These are phyloP conservation scores for Candida coleopterorum DNA, from an alignment of 805 yeast species.

Conservation along the genomic window DNA sequence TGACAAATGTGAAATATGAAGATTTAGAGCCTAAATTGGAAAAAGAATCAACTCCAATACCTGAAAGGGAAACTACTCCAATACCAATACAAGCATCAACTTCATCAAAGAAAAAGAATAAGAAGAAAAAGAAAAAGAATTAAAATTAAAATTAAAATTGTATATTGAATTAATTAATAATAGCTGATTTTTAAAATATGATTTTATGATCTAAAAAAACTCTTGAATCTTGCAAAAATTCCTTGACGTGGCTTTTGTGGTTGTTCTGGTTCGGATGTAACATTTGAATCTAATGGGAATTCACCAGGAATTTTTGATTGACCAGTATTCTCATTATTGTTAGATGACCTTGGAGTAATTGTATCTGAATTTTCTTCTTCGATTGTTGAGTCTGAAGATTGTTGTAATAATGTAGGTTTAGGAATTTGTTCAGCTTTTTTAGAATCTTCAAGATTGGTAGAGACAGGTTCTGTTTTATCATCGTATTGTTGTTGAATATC, in stretches of 20 bases:
- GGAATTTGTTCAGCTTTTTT: slow-evolving; percentile 30
- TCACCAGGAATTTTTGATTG: slow-evolving; percentile 7
- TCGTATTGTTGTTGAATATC: too few species aligned
- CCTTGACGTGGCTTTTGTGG: slow-evolving; percentile 17
- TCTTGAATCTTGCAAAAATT: slow-evolving; percentile 27
- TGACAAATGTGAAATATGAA: slow-evolving; percentile 34
- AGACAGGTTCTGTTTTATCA: slow-evolving; percentile 6
- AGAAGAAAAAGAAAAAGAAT: slow-evolving; percentile 29
- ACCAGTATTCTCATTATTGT: slow-evolving; percentile 5
- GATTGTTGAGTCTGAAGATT: slow-evolving; percentile 18
- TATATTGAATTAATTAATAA: too few species aligned
- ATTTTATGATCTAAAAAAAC: slow-evolving; percentile 22
- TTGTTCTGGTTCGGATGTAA: not conserved
- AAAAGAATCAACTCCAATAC: slow-evolving; percentile 11
- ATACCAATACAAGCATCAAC: slow-evolving; percentile 10
- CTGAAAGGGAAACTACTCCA: slow-evolving; percentile 9
- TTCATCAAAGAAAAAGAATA: slow-evolving; percentile 22
- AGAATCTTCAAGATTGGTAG: slow-evolving; percentile 3
- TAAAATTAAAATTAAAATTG: too few species aligned
- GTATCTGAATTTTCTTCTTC: slow-evolving; percentile 3
- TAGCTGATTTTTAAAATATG: not conserved
- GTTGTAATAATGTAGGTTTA: slow-evolving; percentile 58
- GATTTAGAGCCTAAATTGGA: slow-evolving; percentile 13
- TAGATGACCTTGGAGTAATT: slow-evolving; percentile 1
- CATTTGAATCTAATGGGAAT: slow-evolving; percentile 1